These are phyloP conservation scores for Globisporangium paroecandrum DNA, from an alignment of 352 stramenopile species.

Conservation along the genomic window DNA sequence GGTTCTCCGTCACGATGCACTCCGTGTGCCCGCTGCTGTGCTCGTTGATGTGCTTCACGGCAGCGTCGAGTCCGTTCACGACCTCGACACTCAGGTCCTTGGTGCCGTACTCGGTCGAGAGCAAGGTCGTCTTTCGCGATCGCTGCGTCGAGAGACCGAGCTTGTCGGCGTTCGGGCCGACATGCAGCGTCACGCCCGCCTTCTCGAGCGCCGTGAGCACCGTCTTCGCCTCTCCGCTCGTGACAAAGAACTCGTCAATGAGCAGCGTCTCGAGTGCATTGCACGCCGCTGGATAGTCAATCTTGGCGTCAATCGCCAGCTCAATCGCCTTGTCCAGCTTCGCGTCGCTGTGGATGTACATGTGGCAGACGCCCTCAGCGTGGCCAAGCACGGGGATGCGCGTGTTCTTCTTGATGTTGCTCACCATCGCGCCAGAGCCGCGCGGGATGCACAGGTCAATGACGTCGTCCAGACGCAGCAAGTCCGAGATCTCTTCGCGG, in stretches of 20 bases:
- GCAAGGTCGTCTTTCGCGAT: conserved; percentile 68
- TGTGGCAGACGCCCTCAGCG: conserved; percentile 97
- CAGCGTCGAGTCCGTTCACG: conserved; percentile 83
- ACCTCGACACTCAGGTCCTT: conserved; percentile 94
- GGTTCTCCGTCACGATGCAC: conserved; percentile 93
- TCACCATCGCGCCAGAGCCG: conserved; percentile 94
- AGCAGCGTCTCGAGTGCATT: conserved; percentile 98
- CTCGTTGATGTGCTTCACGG: conserved; percentile 95
- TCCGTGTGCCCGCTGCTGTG: conserved; percentile 98
- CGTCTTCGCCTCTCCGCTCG: conserved; percentile 60
- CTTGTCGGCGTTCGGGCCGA: conserved; percentile 85
- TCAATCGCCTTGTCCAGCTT: conserved; percentile 81
- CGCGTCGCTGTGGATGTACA: conserved; percentile 94
- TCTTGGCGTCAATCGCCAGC: conserved; percentile 97
- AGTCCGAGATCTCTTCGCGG: conserved; percentile 90
- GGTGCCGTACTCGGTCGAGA: conserved; percentile 95
- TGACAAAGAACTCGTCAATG: conserved; percentile 88
- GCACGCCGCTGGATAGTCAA: conserved; percentile 97
- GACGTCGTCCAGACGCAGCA: conserved; percentile 94
- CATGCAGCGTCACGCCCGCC: conserved; percentile 91
- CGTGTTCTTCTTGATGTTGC: conserved; percentile 96
- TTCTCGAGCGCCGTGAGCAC: conserved; percentile 84
- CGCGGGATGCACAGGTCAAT: conserved; percentile 99
- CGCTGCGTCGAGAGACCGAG: conserved; percentile 54
- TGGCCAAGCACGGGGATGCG: conserved; percentile 97